phyloP scores from a whole-genome alignment of 768 basidiomycete species.

The Hemileccinum rubropunctum region DNA sequence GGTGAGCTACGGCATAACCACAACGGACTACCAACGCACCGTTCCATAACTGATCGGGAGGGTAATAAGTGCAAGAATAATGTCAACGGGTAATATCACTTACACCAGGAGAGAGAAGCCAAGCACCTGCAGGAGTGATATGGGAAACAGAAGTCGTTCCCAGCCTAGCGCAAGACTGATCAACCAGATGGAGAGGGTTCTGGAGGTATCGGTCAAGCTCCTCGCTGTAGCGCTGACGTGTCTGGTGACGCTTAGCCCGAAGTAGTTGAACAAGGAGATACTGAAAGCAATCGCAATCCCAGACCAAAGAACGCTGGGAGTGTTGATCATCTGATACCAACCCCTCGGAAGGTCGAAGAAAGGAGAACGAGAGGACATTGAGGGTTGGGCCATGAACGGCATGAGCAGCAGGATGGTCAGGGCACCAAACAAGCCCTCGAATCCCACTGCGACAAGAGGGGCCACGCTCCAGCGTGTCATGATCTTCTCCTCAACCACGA shows the following conservation, averaged over 20 bases:
- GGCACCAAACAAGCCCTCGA: constrained; percentile 90
- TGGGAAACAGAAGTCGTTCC: constrained; percentile 82
- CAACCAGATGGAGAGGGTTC: constrained; percentile 96
- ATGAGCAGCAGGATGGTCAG: constrained; percentile 75
- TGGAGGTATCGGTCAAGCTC: constrained; percentile 89
- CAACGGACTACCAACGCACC: constrained; percentile 38
- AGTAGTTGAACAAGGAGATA: constrained; percentile 85
- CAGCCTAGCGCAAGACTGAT: constrained; percentile 86
- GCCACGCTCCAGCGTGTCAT: constrained; percentile 83
- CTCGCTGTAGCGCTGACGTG: constrained; percentile 92
- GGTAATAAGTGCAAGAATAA: constrained; percentile 8
- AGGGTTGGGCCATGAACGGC: constrained; percentile 74
- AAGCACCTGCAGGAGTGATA: constrained; percentile 75
- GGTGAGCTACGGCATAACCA: constrained; percentile 6
- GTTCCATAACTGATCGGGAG: constrained; percentile 70
- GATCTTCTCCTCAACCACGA: constrained; percentile 96
- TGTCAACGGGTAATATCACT: constrained; percentile 34
- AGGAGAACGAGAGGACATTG: constrained; percentile 57
- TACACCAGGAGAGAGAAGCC: constrained; percentile 91
- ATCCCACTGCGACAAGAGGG: constrained; percentile 91
- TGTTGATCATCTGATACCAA: constrained; percentile 83
- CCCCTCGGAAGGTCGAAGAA: constrained; percentile 90
- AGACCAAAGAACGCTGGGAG: constrained; percentile 66
- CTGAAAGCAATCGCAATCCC: constrained; percentile 69
- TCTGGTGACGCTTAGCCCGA: constrained; percentile 88